phyloP scores from a whole-genome alignment of 495 filamentous ascomycete species.

The Podospora anserina region DNA sequence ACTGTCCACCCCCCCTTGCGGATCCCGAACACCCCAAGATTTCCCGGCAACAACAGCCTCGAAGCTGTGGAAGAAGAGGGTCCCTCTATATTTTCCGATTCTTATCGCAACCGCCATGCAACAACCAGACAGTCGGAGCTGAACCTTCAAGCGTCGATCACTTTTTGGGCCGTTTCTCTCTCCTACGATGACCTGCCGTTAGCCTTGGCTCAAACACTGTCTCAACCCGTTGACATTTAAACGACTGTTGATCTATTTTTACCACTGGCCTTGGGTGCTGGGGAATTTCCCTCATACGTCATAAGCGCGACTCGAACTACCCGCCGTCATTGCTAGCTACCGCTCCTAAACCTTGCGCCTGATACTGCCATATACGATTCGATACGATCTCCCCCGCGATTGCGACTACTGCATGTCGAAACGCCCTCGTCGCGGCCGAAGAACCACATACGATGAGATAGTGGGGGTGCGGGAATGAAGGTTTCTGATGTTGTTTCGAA shows the following conservation, averaged over 20 bases:
- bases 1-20: constrained; percentile 6
- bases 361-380: not conserved
- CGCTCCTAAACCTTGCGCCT: not conserved
- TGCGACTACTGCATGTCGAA: not conserved
- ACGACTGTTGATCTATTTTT: constrained; percentile 11
- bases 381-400: not conserved
- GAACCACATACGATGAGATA: constrained; percentile 22
- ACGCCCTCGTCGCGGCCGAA: not conserved
- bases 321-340: not conserved
- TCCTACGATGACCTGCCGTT: constrained; percentile 17
- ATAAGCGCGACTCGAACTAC: constrained; percentile 14
- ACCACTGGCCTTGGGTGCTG: not conserved
- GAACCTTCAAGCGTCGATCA: not conserved
- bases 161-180: not conserved
- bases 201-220: not conserved
- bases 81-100: constrained; percentile 4
- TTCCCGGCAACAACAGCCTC: constrained; percentile 17
- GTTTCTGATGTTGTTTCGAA: constrained; percentile 43
- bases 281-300: constrained; percentile 28
- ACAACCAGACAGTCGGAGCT: constrained; percentile 1
- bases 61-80: constrained; percentile 9
- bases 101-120: constrained; percentile 15
- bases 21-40: constrained; percentile 18
- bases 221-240: not conserved
- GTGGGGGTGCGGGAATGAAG: constrained; percentile 37